Percentiles rank a stretch among this genome's conserved stretches.
phyloP scores from a whole-genome alignment of 495 filamentous ascomycete species.

The Xylaria nigripes region DNA sequence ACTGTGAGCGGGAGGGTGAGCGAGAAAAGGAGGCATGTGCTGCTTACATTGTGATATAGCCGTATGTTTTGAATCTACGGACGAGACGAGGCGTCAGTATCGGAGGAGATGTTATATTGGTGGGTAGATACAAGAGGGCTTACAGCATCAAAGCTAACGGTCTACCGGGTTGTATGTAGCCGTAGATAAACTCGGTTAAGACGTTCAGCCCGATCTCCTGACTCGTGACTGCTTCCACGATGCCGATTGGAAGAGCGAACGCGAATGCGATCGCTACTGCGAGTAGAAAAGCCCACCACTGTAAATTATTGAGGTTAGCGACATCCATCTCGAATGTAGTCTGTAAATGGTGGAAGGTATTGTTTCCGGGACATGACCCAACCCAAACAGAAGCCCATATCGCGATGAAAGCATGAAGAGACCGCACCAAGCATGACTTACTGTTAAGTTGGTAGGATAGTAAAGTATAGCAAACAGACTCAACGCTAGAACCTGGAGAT shows the following conservation, averaged over 20 bases:
- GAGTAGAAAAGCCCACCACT: conserved; percentile 59
- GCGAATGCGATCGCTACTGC: conserved; percentile 50
- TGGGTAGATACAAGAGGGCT: background rate
- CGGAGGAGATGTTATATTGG: background rate
- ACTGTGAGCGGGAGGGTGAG: background rate
- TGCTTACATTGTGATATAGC: conserved; percentile 58
- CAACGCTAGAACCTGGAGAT: conserved; percentile 46
- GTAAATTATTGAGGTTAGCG: background rate
- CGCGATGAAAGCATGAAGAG: background rate
- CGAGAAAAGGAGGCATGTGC: background rate
- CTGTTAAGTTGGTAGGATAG: conserved; percentile 55
- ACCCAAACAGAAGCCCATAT: background rate
- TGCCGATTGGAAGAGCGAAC: conserved; percentile 49
- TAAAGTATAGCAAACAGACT: conserved; percentile 56
- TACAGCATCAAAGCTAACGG: conserved; percentile 61
- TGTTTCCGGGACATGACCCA: background rate
- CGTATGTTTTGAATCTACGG: conserved; percentile 62
- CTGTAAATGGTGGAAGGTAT: background rate
- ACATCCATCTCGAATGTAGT: background rate
- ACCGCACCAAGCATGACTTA: background rate
- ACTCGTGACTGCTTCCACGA: conserved; percentile 59
- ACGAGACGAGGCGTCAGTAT: conserved; percentile 1
- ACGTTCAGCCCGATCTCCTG: conserved; percentile 62
- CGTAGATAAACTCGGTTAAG: conserved; percentile 63
- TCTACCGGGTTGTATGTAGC: conserved; percentile 60